Base-by-base conservation (phyloP, 768 basidiomycete genomes). In the Panus rudis region DNA sequence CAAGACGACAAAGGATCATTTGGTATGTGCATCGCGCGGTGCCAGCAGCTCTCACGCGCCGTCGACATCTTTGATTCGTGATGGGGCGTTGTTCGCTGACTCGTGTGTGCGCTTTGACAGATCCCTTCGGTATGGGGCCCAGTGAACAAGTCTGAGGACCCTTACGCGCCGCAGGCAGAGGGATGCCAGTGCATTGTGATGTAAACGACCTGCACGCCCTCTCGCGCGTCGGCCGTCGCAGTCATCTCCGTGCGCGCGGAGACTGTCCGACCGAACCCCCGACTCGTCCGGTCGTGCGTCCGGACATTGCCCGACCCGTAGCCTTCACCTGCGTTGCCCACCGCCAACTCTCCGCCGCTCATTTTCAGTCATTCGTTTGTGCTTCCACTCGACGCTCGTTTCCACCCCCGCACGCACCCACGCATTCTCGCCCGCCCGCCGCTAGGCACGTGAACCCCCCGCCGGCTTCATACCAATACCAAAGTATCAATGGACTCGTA, bases 71-170 rank as follows among this genome's bases (percentile, higher is more conserved):
- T 11, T 35, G 38, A 10, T n/a, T 27, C 22, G 14, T 20, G 3
- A 26, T 13, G 24, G 21, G 28, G 21, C n/a, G 19, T 48, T 32
- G 25, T 30, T 24, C 8, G 27, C 21, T 37, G 24, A 24, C 12
- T 20, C 41, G 28, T 30, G 50, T 47, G 26, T 46, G 32, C 39
- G 3, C 44, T 26, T 41, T 22, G 54, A 19, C 56, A 92, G 86
- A 84, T 94, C 38, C 92, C 93, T 20, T 92, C 88, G 16, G 90
- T 99, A 1, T 99, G 96, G 96, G 96, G 96, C 8, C 84, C 89
- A 19, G 82, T 94, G n/a, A 80, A 79, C 51, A 88, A 86, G 58
- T 79, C 79, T 32, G 90, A 94, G 46, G 94, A 99, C 60, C 94
- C 94, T 37, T 98, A 92, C 57, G 84, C 84, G 20, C 86, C 84